These are phyloP conservation scores for Neurospora hispaniola DNA, from an alignment of 495 filamentous ascomycete genomes.

Conservation along the genomic window DNA sequence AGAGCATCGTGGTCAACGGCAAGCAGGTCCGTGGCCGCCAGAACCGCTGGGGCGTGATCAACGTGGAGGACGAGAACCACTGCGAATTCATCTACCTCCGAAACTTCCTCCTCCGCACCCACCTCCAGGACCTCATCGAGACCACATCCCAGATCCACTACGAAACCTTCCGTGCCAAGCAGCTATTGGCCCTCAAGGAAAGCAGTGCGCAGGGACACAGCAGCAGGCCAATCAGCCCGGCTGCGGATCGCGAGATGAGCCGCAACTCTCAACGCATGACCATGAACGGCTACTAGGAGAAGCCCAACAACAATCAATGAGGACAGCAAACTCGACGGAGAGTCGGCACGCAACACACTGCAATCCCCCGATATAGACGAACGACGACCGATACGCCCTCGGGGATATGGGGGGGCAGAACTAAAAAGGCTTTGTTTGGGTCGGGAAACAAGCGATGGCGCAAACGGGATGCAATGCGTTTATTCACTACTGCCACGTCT, in stretches of 20 bases:
- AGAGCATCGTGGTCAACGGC: constrained; percentile 92
- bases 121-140: constrained; percentile 95
- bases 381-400: background rate
- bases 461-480: background rate
- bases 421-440: background rate
- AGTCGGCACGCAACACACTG: background rate
- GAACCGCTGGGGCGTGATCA: constrained; percentile 99
- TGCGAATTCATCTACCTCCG: constrained; percentile 98
- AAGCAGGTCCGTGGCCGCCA: constrained; percentile 96
- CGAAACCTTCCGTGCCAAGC: constrained; percentile 99
- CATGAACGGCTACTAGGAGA: constrained; percentile 86
- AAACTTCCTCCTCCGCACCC: constrained; percentile 94
- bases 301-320: constrained; percentile 4
- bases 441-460: background rate
- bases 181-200: constrained; percentile 94
- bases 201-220: constrained; percentile 80
- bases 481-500: background rate
- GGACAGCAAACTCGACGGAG: constrained; percentile 7
- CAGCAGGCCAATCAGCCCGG: constrained; percentile 87
- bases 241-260: constrained; percentile 91
- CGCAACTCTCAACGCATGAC: constrained; percentile 90
- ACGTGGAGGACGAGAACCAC: constrained; percentile 98
- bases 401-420: background rate
- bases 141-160: constrained; percentile 99
- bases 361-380: background rate